These are phyloP conservation scores for Gnomoniopsis smithogilvyi DNA, from an alignment of 2,329 filamentous ascomycete species.

Conservation along the genomic window DNA sequence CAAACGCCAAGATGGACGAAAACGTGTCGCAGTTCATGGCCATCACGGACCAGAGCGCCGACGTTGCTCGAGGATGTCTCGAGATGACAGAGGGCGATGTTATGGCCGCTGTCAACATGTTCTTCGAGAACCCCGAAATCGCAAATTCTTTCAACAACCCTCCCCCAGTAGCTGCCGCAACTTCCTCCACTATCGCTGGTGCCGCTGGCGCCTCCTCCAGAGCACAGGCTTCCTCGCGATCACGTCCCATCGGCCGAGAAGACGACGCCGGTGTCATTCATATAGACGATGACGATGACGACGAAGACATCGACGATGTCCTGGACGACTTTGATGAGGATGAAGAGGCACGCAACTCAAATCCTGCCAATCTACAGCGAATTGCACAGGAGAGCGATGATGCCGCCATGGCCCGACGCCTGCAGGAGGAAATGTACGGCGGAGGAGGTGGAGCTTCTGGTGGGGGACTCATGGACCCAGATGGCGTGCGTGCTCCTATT, in stretches of 20 bases:
- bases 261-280: conserved; percentile 63
- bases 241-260: conserved; percentile 39
- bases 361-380: conserved; percentile 38
- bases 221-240: conserved; percentile 25
- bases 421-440: conserved; percentile 90
- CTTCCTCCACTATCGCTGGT: conserved; percentile 26
- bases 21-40: conserved; percentile 70
- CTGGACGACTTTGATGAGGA: conserved; percentile 36
- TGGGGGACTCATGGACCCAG: conserved; percentile 32
- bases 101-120: conserved; percentile 83
- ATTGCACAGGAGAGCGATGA: conserved; percentile 75
- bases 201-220: conserved; percentile 9
- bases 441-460: conserved; percentile 30
- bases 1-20: conserved; percentile 55
- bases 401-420: conserved; percentile 82
- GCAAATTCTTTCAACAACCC: conserved; percentile 41
- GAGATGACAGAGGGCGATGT: conserved; percentile 80
- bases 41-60: conserved; percentile 73
- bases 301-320: conserved; percentile 43
- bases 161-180: conserved; percentile 25
- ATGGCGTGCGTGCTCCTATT: conserved; percentile 83
- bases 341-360: conserved; percentile 36
- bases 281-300: conserved; percentile 74
- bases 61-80: conserved; percentile 78
- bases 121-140: conserved; percentile 82